Conservation (phyloP, 768 basidiomycete species). For the Podaxis mareebaensis region DNA sequence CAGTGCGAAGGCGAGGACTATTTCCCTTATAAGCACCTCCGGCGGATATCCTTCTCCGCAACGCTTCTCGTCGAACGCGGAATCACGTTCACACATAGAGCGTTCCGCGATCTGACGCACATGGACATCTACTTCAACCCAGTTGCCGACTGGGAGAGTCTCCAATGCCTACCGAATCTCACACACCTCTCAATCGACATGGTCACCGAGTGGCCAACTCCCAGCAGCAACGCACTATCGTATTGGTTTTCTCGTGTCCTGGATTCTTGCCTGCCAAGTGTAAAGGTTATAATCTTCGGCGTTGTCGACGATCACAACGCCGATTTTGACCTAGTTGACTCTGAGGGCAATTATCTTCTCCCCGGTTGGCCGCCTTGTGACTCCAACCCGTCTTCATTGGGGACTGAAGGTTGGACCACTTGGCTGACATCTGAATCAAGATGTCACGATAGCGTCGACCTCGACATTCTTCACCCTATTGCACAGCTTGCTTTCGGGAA, state of each 20-base stretch:
- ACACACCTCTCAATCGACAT: conserved; percentile 11
- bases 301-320: background rate
- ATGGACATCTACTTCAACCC: conserved; percentile 9
- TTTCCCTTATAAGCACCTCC: conserved; percentile 7
- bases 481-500: conserved; percentile 9
- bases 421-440: conserved; percentile 1
- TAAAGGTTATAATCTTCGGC: conserved; percentile 4
- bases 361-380: conserved; percentile 13
- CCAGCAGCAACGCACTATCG: background rate
- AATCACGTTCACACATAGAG: conserved; percentile 8
- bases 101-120: conserved; percentile 11
- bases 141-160: conserved; percentile 7
- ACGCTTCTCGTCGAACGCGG: background rate
- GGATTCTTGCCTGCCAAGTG: conserved; percentile 1
- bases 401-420: background rate
- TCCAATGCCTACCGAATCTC: background rate
- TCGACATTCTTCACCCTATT: conserved; percentile 9
- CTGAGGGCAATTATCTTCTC: conserved; percentile 5
- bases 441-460: background rate
- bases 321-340: conserved; percentile 13
- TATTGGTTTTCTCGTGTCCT: conserved; percentile 8
- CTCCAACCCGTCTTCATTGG: background rate
- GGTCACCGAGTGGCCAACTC: conserved; percentile 6
- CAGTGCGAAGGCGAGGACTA: background rate
- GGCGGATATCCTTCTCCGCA: conserved; percentile 13